phyloP scores from a whole-genome alignment of 2,329 filamentous ascomycete species.

The Neofusicoccum umdonicola region DNA sequence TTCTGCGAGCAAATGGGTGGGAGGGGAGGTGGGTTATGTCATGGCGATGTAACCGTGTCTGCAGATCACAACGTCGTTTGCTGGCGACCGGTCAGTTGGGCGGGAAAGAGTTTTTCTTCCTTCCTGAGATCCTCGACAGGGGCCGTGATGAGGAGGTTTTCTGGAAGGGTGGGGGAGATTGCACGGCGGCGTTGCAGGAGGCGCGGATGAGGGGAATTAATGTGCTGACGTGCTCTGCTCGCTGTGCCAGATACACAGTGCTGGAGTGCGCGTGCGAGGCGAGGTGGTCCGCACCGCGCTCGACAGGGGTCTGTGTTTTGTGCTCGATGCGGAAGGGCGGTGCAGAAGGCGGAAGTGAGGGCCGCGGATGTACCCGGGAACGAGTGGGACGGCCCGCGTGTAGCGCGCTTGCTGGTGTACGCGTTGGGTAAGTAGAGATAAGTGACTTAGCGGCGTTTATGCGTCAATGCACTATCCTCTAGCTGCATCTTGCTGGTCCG shows the following conservation, averaged over 20 bases:
- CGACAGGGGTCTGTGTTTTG: background rate
- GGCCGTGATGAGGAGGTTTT: background rate
- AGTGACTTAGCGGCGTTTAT: too few species aligned
- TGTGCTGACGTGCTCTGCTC: background rate
- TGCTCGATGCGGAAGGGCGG: background rate
- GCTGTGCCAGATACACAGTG: background rate
- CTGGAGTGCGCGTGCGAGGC: background rate
- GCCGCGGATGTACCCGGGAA: background rate
- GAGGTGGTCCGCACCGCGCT: background rate
- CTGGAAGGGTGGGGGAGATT: background rate
- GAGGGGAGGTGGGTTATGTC: background rate
- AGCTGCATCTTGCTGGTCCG: too few species aligned
- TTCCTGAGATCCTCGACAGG: background rate
- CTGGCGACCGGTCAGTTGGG: too few species aligned
- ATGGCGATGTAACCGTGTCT: background rate
- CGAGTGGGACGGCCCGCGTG: slow-evolving; percentile 4
- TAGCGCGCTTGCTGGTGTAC: background rate
- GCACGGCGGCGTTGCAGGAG: background rate
- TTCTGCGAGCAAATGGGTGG: background rate
- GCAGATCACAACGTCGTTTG: background rate
- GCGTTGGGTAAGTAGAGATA: too few species aligned
- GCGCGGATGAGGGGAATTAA: background rate
- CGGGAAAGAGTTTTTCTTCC: too few species aligned
- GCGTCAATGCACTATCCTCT: too few species aligned
- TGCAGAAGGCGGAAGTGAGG: background rate